These are phyloP conservation scores for Heliocybe sulcata DNA, from an alignment of 1,284 basidiomycete genomes.

Conservation along the genomic window DNA sequence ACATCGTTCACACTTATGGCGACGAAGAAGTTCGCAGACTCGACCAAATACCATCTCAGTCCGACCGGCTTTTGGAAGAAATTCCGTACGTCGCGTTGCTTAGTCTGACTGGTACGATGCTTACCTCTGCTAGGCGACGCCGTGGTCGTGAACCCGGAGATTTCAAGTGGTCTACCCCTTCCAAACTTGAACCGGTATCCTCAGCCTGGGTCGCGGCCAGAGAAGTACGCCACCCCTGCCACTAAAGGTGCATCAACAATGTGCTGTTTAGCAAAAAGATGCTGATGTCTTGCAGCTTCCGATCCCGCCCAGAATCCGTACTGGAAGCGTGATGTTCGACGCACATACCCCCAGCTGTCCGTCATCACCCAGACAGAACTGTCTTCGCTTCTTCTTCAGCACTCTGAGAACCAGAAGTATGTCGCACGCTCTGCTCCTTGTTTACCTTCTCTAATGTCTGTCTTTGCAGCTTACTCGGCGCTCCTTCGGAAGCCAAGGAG, in stretches of 20 bases:
- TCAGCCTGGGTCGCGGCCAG: constrained; percentile 80
- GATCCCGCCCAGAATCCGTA: constrained; percentile 84
- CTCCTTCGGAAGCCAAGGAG: constrained; percentile 39
- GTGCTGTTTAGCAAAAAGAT: constrained; percentile 3
- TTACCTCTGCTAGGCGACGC: constrained; percentile 50
- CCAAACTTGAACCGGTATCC: constrained; percentile 73
- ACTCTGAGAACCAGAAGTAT: constrained; percentile 61
- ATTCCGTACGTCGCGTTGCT: constrained; percentile 56
- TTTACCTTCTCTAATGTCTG: neutral
- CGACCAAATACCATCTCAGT: constrained; percentile 81
- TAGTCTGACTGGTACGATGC: constrained; percentile 8
- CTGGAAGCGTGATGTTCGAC: constrained; percentile 91
- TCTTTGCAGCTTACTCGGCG: constrained; percentile 24
- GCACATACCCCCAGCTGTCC: constrained; percentile 84
- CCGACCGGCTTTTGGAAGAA: constrained; percentile 94
- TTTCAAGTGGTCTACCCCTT: constrained; percentile 88
- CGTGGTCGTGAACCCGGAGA: constrained; percentile 79
- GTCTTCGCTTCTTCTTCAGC: constrained; percentile 77
- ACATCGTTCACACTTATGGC: constrained; percentile 39
- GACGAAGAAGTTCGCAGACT: constrained; percentile 70
- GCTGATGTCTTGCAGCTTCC: constrained; percentile 37
- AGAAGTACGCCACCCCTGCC: constrained; percentile 81
- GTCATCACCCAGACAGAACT: constrained; percentile 78
- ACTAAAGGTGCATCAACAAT: constrained; percentile 58
- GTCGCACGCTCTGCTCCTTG: constrained; percentile 19